A percentile compares a stretch with the other conserved stretches of the same genome.
These are phyloP conservation scores for Blepharisma stoltei DNA, from an alignment of 73 alveolate species.

Conservation along the genomic window DNA sequence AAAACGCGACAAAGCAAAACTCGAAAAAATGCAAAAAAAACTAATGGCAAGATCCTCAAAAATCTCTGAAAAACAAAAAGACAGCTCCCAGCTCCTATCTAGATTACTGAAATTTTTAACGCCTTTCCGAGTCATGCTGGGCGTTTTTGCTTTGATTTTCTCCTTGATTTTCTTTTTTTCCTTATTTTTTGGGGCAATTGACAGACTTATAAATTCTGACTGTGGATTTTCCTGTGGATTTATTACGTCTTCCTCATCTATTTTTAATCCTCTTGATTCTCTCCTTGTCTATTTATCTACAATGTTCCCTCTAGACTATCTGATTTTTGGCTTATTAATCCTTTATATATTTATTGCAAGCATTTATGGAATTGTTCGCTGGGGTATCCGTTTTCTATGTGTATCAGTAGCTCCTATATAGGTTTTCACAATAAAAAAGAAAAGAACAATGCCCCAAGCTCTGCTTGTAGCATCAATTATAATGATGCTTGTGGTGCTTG, in stretches of 20 bases:
- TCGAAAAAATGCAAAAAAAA: slow-evolving; percentile 48
- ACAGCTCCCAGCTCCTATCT: slow-evolving; percentile 29
- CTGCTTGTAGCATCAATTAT: slow-evolving; percentile 44
- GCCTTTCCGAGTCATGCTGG: slow-evolving; percentile 63
- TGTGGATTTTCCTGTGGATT: slow-evolving; percentile 70
- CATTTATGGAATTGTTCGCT: slow-evolving; percentile 46
- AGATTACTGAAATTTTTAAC: slow-evolving; percentile 37
- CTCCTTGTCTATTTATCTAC: slow-evolving; percentile 37
- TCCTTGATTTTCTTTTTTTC: slow-evolving; percentile 34
- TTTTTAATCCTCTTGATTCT: slow-evolving; percentile 52
- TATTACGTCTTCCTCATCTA: slow-evolving; percentile 29
- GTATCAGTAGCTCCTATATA: slow-evolving; percentile 29
- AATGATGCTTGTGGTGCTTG: slow-evolving; percentile 52
- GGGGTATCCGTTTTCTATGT: slow-evolving; percentile 49
- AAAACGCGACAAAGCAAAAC: slow-evolving; percentile 29
- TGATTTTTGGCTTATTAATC: slow-evolving; percentile 39
- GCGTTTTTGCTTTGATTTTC: slow-evolving; percentile 37
- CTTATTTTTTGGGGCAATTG: slow-evolving; percentile 34
- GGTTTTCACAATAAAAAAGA: slow-evolving; percentile 47
- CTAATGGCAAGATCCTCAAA: neutral
- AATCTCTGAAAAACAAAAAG: slow-evolving; percentile 25
- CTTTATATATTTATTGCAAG: slow-evolving; percentile 42
- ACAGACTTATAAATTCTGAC: slow-evolving; percentile 44
- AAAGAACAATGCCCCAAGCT: slow-evolving; percentile 61
- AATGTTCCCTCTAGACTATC: slow-evolving; percentile 51